Base-by-base conservation (phyloP, 2,329 filamentous ascomycete species). In the Amylocarpus encephaloides region DNA sequence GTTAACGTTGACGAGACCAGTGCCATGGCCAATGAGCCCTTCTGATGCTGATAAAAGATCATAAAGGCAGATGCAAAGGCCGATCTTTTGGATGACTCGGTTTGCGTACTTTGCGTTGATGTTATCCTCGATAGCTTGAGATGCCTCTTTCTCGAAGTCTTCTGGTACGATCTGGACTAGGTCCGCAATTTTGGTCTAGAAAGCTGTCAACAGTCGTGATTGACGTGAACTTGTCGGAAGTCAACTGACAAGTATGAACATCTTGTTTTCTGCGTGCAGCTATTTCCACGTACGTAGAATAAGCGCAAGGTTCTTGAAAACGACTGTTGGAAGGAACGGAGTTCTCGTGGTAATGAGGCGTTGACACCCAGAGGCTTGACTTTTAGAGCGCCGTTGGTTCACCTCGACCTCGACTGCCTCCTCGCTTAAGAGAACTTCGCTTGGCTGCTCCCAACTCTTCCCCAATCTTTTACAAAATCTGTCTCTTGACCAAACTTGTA, bases 71-170 rank as follows among this genome's bases (percentile, higher is more conserved):
- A 98, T 85, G 65, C 90, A 96, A 3, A 98, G 82, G 10, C 93
- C 93, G 52, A 97, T 84, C 65, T 93, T 93, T 66, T 95, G 92
- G 54, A 98, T 89, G 46, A 88, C 85, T 70, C 92, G 93, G 72
- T 98, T 96, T 52, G 92, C 83, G 69, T 96, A 98, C 71, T 98
- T 98, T 56, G 83, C 78, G 67, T 98, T 97, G 71, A 98, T 93
- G 63, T 93, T 93, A 72, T 98, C 91, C 70, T 96, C 90, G 56
- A 98, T 88, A 1, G 90, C 89, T 56, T 90, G 79, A 30, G 82
- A 79, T 64, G 88, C 94, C 53, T 82, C 77, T 69, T 93, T 93
- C 54, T 83, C 79, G 66, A 97, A 95, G 66, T 96, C 88, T 63
- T 88, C 80, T 1, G 93, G 93, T 30, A 81, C 78, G 71, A 98